These are phyloP conservation scores for Orbilia quercus DNA, from an alignment of 2,329 filamentous ascomycete genomes.

Conservation along the genomic window DNA sequence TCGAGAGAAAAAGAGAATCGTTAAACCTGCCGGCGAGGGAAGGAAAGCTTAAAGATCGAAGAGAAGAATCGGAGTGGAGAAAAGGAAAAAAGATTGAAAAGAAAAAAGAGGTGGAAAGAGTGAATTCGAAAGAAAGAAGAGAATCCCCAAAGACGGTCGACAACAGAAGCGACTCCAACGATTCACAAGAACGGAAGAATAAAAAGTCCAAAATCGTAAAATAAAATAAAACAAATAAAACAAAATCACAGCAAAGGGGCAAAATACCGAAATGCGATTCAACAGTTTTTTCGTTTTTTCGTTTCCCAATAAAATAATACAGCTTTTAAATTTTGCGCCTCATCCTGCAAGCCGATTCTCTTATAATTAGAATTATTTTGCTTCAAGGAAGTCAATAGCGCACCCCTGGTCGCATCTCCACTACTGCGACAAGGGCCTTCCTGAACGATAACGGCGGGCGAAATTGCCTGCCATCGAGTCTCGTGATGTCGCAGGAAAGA, in stretches of 20 bases:
- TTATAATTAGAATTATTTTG: neutral
- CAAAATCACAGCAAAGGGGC: slow-evolving; percentile 13
- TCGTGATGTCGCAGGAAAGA: slow-evolving; percentile 21
- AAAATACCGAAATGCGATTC: neutral
- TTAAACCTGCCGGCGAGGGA: neutral
- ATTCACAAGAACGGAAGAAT: too few relatives aligned
- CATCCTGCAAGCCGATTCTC: neutral
- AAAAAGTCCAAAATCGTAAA: too few relatives aligned
- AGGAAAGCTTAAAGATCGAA: slow-evolving; percentile 1
- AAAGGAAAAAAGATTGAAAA: slow-evolving; percentile 1
- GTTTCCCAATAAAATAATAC: too few relatives aligned
- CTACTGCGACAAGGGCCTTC: slow-evolving; percentile 46
- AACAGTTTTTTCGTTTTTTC: slow-evolving; percentile 11
- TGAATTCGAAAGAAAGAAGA: too few relatives aligned
- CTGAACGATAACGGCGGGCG: slow-evolving; percentile 46
- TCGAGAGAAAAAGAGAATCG: slow-evolving; percentile 1
- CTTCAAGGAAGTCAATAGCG: neutral
- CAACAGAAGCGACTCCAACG: slow-evolving; percentile 26
- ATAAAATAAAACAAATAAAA: too few relatives aligned
- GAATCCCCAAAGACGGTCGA: slow-evolving; percentile 1
- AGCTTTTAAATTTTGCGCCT: slow-evolving; percentile 13
- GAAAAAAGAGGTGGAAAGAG: neutral
- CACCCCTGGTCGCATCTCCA: slow-evolving; percentile 20
- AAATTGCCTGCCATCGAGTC: slow-evolving; percentile 21
- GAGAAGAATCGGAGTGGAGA: slow-evolving; percentile 16